Percentiles rank a stretch among this genome's conserved stretches.
Conservation (phyloP, 176 grass and related monocot species). For the Oryza brachyantha region DNA sequence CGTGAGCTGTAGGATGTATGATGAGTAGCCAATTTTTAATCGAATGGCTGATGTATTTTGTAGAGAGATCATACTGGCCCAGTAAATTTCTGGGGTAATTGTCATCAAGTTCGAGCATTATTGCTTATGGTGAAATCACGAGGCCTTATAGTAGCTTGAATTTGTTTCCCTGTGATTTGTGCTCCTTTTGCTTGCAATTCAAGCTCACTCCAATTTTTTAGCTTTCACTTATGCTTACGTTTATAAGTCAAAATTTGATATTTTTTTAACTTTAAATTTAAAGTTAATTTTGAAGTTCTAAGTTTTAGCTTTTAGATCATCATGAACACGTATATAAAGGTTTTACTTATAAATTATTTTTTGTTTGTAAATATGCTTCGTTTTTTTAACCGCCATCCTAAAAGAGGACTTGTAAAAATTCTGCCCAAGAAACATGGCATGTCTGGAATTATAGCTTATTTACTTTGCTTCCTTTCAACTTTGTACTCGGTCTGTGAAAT, state of each 20-base stretch:
- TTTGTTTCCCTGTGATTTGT: neutral
- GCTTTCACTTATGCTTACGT: too few relatives aligned
- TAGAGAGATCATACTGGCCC: constrained; percentile 22
- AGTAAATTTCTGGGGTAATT: constrained; percentile 41
- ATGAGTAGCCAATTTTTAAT: constrained; percentile 37
- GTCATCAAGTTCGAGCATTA: constrained; percentile 20
- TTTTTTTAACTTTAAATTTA: too few relatives aligned
- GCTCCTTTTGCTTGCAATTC: neutral
- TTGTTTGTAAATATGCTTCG: too few relatives aligned
- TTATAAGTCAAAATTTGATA: too few relatives aligned
- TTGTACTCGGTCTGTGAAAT: neutral
- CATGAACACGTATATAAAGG: too few relatives aligned
- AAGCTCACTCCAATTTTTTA: too few relatives aligned
- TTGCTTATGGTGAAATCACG: neutral
- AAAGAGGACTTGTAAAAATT: neutral
- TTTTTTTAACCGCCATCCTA: too few relatives aligned
- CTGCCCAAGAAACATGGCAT: neutral
- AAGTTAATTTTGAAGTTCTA: too few relatives aligned
- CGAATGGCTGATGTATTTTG: constrained; percentile 42
- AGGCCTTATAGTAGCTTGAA: neutral
- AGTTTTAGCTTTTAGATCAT: too few relatives aligned
- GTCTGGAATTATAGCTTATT: neutral
- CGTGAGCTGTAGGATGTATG: constrained; percentile 41
- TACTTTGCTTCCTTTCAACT: neutral
- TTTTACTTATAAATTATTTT: too few relatives aligned